Percentiles rank a stretch among this genome's conserved stretches.
Conservation (phyloP, 345 rosid species). For the Aquilaria malaccensis region DNA sequence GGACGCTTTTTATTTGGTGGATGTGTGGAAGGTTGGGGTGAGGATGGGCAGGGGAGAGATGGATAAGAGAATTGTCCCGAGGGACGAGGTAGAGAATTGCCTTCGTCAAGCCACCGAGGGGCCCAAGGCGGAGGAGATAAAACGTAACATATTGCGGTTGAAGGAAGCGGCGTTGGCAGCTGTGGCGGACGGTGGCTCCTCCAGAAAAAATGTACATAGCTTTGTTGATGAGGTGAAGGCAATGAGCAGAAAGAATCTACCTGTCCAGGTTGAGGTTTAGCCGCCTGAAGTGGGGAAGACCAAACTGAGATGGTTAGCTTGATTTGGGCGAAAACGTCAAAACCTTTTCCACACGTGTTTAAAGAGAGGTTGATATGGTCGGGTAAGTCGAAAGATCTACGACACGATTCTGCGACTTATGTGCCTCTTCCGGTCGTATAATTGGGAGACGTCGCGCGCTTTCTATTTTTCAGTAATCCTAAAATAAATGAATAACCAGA, state of each 20-base stretch:
- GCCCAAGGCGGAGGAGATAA: constrained; percentile 45
- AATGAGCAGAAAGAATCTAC: constrained; percentile 6
- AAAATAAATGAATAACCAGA: no score
- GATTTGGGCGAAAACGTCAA: no score
- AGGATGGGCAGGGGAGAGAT: constrained; percentile 66
- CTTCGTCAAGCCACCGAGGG: constrained; percentile 47
- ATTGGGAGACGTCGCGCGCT: no score
- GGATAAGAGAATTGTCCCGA: constrained; percentile 38
- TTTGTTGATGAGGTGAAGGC: constrained; percentile 56
- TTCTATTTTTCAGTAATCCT: no score
- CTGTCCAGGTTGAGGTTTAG: no score
- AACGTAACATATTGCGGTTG: constrained; percentile 56
- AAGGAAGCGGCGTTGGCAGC: constrained; percentile 66
- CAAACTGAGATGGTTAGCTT: no score
- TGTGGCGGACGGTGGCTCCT: constrained; percentile 72
- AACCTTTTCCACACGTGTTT: no score
- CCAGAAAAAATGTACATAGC: constrained; percentile 47
- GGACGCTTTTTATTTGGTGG: constrained; percentile 55
- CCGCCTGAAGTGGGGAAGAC: no score
- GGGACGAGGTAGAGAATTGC: constrained; percentile 66
- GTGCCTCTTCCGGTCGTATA: no score
- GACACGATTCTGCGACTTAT: no score
- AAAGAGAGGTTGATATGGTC: no score
- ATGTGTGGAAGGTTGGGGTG: constrained; percentile 54
- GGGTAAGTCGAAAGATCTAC: no score